phyloP scores from a whole-genome alignment of 1,284 basidiomycete genomes.

The Fistulina hepatica region DNA sequence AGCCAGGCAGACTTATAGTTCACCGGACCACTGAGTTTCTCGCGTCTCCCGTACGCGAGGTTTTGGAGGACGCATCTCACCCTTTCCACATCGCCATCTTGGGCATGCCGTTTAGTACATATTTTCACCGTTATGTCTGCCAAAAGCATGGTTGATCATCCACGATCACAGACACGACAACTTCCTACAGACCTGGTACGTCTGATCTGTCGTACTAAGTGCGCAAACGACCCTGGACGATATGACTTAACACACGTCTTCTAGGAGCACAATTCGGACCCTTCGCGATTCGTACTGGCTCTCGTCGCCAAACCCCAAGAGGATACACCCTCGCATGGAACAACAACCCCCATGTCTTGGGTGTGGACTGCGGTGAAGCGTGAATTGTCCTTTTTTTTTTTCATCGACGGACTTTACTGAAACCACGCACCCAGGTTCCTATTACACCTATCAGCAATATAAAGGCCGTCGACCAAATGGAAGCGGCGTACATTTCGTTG shows the following conservation, averaged over 20 bases:
- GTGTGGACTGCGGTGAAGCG: constrained; percentile 59
- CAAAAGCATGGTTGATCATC: too few relatives aligned
- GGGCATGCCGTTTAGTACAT: constrained; percentile 61
- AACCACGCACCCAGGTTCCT: constrained; percentile 37
- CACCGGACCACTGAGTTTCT: constrained; percentile 45
- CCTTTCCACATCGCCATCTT: constrained; percentile 51
- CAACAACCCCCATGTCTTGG: constrained; percentile 37
- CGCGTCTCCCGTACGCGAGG: constrained; percentile 43
- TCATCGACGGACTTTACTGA: neutral
- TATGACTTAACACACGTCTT: neutral
- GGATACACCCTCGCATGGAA: constrained; percentile 44
- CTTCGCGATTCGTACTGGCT: constrained; percentile 50
- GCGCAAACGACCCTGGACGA: too few relatives aligned
- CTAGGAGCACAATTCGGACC: constrained; percentile 57
- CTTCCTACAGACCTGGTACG: constrained; percentile 39
- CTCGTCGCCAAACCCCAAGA: constrained; percentile 36
- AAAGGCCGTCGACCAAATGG: constrained; percentile 53
- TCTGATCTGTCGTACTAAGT: too few relatives aligned
- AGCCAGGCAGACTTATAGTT: constrained; percentile 17
- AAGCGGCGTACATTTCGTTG: constrained; percentile 47
- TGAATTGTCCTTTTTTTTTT: constrained; percentile 7
- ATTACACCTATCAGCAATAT: constrained; percentile 46
- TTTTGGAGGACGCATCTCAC: constrained; percentile 41
- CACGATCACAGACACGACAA: constrained; percentile 58
- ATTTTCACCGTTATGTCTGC: too few relatives aligned